These are phyloP conservation scores for Urtica urens DNA, from an alignment of 306 rosid species.

Conservation along the genomic window DNA sequence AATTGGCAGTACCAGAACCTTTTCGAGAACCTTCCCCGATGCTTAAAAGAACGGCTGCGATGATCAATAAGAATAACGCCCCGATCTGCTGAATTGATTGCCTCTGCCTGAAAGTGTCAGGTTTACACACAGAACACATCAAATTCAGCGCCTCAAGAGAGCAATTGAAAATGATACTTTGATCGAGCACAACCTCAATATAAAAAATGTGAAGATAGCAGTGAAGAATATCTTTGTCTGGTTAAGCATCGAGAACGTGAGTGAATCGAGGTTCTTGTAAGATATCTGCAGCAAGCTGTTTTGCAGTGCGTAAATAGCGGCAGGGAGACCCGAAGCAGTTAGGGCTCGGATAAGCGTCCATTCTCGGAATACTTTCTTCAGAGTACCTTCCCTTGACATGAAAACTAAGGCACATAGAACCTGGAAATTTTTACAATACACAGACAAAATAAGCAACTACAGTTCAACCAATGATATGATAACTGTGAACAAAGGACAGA, in stretches of 20 bases:
- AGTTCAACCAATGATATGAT: conserved; percentile 5
- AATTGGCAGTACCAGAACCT: conserved; percentile 34
- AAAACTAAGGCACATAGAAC: conserved; percentile 61
- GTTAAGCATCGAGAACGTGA: conserved; percentile 89
- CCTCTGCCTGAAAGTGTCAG: conserved; percentile 63
- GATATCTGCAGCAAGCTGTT: conserved; percentile 94
- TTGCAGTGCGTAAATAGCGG: conserved; percentile 88
- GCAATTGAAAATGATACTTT: neutral
- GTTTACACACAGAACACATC: neutral
- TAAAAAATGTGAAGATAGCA: conserved; percentile 65
- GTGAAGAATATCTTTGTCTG: conserved; percentile 92
- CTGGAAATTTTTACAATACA: conserved; percentile 27
- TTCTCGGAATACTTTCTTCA: conserved; percentile 45
- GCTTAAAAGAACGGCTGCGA: conserved; percentile 86
- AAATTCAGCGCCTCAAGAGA: neutral
- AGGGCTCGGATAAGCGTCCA: conserved; percentile 85
- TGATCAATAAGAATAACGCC: conserved; percentile 73
- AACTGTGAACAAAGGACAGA: conserved; percentile 2
- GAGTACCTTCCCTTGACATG: conserved; percentile 71
- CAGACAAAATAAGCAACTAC: conserved; percentile 1
- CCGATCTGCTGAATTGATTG: conserved; percentile 91
- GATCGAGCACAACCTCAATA: conserved; percentile 45
- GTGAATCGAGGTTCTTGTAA: conserved; percentile 90
- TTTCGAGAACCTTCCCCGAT: conserved; percentile 86
- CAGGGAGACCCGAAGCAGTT: conserved; percentile 96